Percentiles rank a stretch among this genome's conserved stretches.
Evolutionary conservation across 805 yeast species (phyloP).

Genomic region (Candida takata): DNA sequence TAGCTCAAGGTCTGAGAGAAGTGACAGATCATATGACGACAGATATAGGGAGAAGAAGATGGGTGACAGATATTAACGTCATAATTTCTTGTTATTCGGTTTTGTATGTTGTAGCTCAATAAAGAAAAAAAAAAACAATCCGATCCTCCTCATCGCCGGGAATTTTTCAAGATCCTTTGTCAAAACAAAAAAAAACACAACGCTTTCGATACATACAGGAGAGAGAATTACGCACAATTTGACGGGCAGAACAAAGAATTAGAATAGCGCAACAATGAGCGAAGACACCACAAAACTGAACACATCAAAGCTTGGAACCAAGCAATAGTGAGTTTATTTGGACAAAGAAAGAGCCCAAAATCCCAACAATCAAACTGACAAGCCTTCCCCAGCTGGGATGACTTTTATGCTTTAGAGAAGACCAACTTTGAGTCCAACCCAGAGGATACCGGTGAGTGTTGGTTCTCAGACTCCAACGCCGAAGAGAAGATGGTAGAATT

Average conservation of each 20-base stretch:
- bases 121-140: not conserved
- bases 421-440: constrained; percentile 65
- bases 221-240: too few relatives aligned
- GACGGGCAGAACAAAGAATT: not conserved
- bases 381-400: constrained; percentile 85
- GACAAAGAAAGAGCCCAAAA: not conserved
- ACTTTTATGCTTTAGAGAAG: constrained; percentile 70
- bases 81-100: too few relatives aligned
- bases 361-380: not conserved
- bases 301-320: constrained; percentile 80
- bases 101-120: too few relatives aligned
- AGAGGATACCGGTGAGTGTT: constrained; percentile 88
- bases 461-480: constrained; percentile 96
- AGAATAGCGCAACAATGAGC: constrained; percentile 15
- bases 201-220: too few relatives aligned
- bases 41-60: constrained; percentile 16
- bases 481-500: constrained; percentile 78
- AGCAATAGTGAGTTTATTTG: constrained; percentile 45
- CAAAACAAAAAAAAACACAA: too few relatives aligned
- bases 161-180: too few relatives aligned
- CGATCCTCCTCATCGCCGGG: not conserved
- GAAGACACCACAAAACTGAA: constrained; percentile 46
- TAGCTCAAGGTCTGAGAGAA: constrained; percentile 10
- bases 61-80: not conserved
- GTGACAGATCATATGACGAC: constrained; percentile 6